Evolutionary conservation across 257 asterid species (phyloP).

Genomic region (Solanum pinnatisectum): DNA sequence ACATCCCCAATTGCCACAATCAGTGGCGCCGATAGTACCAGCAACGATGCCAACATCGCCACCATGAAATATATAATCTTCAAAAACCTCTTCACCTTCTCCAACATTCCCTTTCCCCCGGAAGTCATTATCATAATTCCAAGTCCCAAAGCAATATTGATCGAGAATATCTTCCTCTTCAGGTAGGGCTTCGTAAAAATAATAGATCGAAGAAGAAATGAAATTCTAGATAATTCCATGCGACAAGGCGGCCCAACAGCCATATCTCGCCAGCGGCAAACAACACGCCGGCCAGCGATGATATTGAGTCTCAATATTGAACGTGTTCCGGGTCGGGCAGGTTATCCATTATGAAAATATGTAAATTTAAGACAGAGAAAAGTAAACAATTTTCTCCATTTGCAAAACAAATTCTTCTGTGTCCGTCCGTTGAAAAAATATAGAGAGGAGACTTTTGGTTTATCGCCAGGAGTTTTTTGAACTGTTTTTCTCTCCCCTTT

Average conservation of each 20-base stretch:
- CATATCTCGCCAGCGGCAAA: conserved; percentile 28
- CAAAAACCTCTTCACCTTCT: conserved; percentile 58
- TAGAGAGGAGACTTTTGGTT: not conserved
- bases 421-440: not conserved
- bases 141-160: not conserved
- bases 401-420: not conserved
- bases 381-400: not conserved
- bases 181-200: conserved; percentile 12
- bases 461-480: not conserved
- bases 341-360: not conserved
- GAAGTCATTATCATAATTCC: not conserved
- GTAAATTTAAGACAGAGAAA: not conserved
- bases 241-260: conserved; percentile 21
- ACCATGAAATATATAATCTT: conserved; percentile 73
- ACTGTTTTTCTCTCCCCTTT: not conserved
- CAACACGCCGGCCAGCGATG: not conserved
- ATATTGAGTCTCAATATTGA: not conserved
- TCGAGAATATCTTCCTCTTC: not conserved
- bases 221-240: not conserved
- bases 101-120: conserved; percentile 56
- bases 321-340: not conserved
- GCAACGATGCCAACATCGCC: conserved; percentile 62
- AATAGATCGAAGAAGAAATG: conserved; percentile 11
- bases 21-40: conserved; percentile 61
- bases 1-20: conserved; percentile 69